These are phyloP conservation scores for Papiliotrema terrestris DNA, from an alignment of 1,284 basidiomycete genomes.

Conservation along the genomic window DNA sequence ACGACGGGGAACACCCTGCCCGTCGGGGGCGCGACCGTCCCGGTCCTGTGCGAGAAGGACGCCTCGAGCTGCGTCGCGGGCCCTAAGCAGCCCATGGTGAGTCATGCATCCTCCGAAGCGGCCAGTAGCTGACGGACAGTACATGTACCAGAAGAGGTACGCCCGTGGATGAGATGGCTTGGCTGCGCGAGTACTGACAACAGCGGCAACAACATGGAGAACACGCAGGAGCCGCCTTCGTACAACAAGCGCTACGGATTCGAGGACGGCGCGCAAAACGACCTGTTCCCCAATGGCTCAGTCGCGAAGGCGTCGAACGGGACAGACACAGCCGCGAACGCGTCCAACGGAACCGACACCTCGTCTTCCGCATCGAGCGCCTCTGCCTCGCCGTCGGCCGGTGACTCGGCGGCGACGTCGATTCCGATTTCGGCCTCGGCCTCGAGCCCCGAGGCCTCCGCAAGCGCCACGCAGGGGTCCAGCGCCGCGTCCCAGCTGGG, in stretches of 20 bases:
- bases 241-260: slow-evolving; percentile 62
- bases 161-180: not conserved
- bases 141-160: slow-evolving; percentile 4
- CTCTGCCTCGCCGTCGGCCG: no score
- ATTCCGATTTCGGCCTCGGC: no score
- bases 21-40: slow-evolving; percentile 50
- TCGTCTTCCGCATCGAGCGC: no score
- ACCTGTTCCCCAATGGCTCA: not conserved
- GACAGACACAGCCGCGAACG: no score
- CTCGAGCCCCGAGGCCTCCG: no score
- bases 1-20: slow-evolving; percentile 48
- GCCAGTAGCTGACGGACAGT: not conserved
- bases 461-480: no score
- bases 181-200: not conserved
- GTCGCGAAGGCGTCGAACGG: no score
- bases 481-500: no score
- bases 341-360: no score
- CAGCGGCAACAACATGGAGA: slow-evolving; percentile 9
- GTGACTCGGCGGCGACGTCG: no score
- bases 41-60: slow-evolving; percentile 27
- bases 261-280: slow-evolving; percentile 56
- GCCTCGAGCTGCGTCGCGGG: slow-evolving; percentile 35
- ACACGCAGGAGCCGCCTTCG: slow-evolving; percentile 50
- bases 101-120: slow-evolving; percentile 1
- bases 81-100: slow-evolving; percentile 30